Evolutionary conservation across 2,329 filamentous ascomycete species (phyloP), one percentile per base, ranked within the genome.

Genomic region (Diplodia corticola): DNA sequence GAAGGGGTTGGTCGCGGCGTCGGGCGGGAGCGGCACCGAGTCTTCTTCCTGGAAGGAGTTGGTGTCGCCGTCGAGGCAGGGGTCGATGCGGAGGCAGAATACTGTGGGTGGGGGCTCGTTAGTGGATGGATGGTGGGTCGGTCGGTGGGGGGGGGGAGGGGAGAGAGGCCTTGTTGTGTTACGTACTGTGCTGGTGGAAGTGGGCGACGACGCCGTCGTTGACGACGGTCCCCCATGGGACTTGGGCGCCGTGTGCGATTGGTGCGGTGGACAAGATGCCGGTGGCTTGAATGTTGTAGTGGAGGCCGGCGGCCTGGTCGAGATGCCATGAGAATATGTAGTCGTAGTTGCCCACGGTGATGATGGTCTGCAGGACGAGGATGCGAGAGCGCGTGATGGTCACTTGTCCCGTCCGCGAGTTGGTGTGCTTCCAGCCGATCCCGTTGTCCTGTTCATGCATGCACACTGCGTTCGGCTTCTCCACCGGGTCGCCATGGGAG

Each of bases 81-180:
- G 78, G 63, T 82, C 80, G 3, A 82, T 79, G n/a, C 80, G 77
- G 6, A 82, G 70, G 37, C 71, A 77, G 69, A 82, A 81, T 1
- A 81, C 69, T 60, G n/a, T n/a, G n/a, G n/a, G n/a, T n/a, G n/a
- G n/a, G n/a, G n/a, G n/a, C n/a, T n/a, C n/a, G n/a, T n/a, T n/a
- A n/a, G n/a, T n/a, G n/a, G n/a, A n/a, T n/a, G n/a, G n/a, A 28
- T 20, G 22, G 4, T 26, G 4, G 2, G 35, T 54, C 30, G 37
- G n/a, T 22, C 24, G 17, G 5, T 4, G 12, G 5, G 3, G 3
- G 12, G 24, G 24, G 37, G 37, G 3, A 9, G 37, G 24, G 13
- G 24, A 12, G 2, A 2, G 7, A 9, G 12, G 26, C 13, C 5
- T 46, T 51, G n/a, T n/a, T n/a, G n/a, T n/a, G n/a, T n/a, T n/a